phyloP scores from a whole-genome alignment of 1,139 yeast species.

The Blastobotrys raffinosifermentans region DNA sequence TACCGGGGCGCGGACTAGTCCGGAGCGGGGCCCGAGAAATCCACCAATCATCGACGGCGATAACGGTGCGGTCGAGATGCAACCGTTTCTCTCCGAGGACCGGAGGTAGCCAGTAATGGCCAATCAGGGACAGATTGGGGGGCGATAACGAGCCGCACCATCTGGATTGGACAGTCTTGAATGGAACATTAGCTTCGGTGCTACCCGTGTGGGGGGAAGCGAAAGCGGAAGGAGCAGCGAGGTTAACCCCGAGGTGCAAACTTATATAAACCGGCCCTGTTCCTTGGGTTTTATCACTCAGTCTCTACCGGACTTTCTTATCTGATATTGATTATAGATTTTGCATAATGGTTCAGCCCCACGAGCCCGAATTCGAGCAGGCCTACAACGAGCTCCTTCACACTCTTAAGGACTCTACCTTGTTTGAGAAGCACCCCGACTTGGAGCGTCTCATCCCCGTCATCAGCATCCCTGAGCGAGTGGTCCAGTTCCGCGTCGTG shows the following conservation, averaged over 20 bases:
- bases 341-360: constrained; percentile 50
- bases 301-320: no score
- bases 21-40: constrained; percentile 1
- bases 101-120: constrained; percentile 1
- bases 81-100: constrained; percentile 13
- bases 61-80: constrained; percentile 10
- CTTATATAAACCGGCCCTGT: no score
- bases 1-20: constrained; percentile 5
- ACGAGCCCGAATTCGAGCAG: constrained; percentile 98
- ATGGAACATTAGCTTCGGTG: no score
- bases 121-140: background rate
- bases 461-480: constrained; percentile 91
- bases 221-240: no score
- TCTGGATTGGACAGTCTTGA: no score
- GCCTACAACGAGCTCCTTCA: constrained; percentile 90
- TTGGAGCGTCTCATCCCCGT: constrained; percentile 86
- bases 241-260: no score
- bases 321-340: no score
- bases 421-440: constrained; percentile 84
- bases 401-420: constrained; percentile 85
- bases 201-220: no score
- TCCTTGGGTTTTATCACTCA: no score
- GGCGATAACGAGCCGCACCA: background rate
- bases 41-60: constrained; percentile 5
- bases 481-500: constrained; percentile 91